Evolutionary conservation across 768 basidiomycete species (phyloP), one percentile per base, ranked within the genome.

Genomic region (Boletus coccyginus): DNA sequence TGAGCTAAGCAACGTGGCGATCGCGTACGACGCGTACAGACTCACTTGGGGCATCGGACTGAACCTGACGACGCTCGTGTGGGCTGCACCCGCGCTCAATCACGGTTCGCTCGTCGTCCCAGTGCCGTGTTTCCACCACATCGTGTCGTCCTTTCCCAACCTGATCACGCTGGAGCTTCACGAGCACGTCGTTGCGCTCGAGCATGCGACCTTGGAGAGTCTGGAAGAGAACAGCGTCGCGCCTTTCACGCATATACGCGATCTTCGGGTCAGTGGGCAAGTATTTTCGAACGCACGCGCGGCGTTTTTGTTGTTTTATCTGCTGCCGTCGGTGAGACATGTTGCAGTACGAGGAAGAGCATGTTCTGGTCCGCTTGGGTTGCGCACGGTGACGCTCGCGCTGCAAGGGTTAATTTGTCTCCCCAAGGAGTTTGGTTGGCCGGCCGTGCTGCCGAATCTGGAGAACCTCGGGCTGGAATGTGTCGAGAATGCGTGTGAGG

Each of bases 61-160:
- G 32, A 64, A 58, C 38, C 35, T 66, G 32, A 66, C 65, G 19
- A 66, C 57, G n/a, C 62, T 66, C 17, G 65, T 67, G 10, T 66
- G 65, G 62, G 32, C 55, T 5, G 62, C 65, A 10, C 57, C 65
- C 3, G 14, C 9, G 3, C 47, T 53, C 38, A 33, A 45, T 3
- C 29, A 45, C 2, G 57, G 57, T 9, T 57, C 65, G 24, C 52
- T 65, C 17, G 19, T 53, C 14, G 53, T 67, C 43, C 57, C 65
- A 1, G 48, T 55, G 31, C 11, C 60, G 5, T 57, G 53, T 24
- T 67, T 66, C 44, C 53, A 66, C 41, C 59, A 52, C 3, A 29
- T 64, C 49, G 44, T 62, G 10, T 52, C 62, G 16, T 66, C 65
- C 17, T 65, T 67, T 39, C 65, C 65, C 7, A 65, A 38, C 27